These are phyloP conservation scores for Sugiyamaella pinicola DNA, from an alignment of 1,139 yeast genomes.

Conservation along the genomic window DNA sequence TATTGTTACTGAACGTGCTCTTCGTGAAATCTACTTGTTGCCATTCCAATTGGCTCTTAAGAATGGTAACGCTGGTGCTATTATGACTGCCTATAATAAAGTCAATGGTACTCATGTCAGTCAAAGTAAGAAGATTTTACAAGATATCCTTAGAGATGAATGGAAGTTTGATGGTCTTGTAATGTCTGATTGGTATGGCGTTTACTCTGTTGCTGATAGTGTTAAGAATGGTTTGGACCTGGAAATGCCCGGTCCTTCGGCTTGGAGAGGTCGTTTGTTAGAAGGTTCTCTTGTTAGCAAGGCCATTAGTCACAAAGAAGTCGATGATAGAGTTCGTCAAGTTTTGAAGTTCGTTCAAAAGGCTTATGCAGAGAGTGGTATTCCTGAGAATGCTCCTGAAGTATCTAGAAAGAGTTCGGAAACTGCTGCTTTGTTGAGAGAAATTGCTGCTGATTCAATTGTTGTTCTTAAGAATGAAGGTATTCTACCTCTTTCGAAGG, in stretches of 20 bases:
- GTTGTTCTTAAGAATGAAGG: slow-evolving; percentile 58
- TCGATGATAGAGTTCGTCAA: slow-evolving; percentile 51
- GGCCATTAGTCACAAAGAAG: slow-evolving; percentile 32
- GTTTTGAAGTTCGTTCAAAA: slow-evolving; percentile 53
- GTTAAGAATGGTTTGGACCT: slow-evolving; percentile 60
- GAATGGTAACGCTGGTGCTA: slow-evolving; percentile 51
- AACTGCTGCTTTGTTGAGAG: slow-evolving; percentile 50
- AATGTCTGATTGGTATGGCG: slow-evolving; percentile 68
- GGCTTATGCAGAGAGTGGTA: slow-evolving; percentile 46
- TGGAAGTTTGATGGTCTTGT: slow-evolving; percentile 59
- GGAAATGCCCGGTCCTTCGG: slow-evolving; percentile 66
- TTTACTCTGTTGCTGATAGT: slow-evolving; percentile 52
- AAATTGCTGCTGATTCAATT: slow-evolving; percentile 52
- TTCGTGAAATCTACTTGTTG: slow-evolving; percentile 60
- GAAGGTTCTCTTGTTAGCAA: slow-evolving; percentile 31
- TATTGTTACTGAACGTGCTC: slow-evolving; percentile 56
- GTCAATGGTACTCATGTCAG: slow-evolving; percentile 61
- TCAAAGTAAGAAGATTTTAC: slow-evolving; percentile 48
- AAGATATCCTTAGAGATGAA: slow-evolving; percentile 53
- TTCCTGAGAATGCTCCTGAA: slow-evolving; percentile 49
- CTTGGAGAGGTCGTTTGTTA: slow-evolving; percentile 48
- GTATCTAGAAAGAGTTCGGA: slow-evolving; percentile 50
- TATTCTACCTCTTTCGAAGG: slow-evolving; percentile 48
- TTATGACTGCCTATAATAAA: slow-evolving; percentile 64
- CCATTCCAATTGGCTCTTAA: slow-evolving; percentile 64